phyloP scores from a whole-genome alignment of 768 basidiomycete genomes.

The Mycena rebaudengoi region DNA sequence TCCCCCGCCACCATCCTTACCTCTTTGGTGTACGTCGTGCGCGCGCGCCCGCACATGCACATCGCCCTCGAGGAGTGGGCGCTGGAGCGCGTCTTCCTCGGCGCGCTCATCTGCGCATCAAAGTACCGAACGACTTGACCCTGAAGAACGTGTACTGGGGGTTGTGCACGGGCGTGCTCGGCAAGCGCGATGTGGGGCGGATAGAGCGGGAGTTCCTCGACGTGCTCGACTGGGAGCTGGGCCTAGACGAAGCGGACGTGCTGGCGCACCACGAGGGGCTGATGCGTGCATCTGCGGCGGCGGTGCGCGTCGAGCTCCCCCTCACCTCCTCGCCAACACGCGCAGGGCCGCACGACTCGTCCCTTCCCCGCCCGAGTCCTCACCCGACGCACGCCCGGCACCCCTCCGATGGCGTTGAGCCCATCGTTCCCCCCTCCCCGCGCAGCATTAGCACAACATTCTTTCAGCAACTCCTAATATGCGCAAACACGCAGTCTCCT shows the following conservation, averaged over 20 bases:
- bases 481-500: too few relatives aligned
- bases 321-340: too few relatives aligned
- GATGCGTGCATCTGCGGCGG: too few relatives aligned
- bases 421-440: too few relatives aligned
- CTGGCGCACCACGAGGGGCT: conserved; percentile 11
- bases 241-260: neutral
- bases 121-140: conserved; percentile 20
- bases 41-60: conserved; percentile 15
- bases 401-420: too few relatives aligned
- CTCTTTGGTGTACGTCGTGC: conserved; percentile 7
- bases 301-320: too few relatives aligned
- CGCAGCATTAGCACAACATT: too few relatives aligned
- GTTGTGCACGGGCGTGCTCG: conserved; percentile 15
- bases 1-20: conserved; percentile 8
- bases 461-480: too few relatives aligned
- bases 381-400: too few relatives aligned
- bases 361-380: too few relatives aligned
- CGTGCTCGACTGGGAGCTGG: conserved; percentile 21
- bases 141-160: conserved; percentile 23
- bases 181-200: conserved; percentile 10
- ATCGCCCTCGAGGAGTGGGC: conserved; percentile 18
- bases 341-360: too few relatives aligned
- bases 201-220: conserved; percentile 21
- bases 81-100: conserved; percentile 18
- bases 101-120: conserved; percentile 12